Base-by-base conservation (phyloP, 2,329 filamentous ascomycete genomes). In the Microthyrium microscopicum region DNA sequence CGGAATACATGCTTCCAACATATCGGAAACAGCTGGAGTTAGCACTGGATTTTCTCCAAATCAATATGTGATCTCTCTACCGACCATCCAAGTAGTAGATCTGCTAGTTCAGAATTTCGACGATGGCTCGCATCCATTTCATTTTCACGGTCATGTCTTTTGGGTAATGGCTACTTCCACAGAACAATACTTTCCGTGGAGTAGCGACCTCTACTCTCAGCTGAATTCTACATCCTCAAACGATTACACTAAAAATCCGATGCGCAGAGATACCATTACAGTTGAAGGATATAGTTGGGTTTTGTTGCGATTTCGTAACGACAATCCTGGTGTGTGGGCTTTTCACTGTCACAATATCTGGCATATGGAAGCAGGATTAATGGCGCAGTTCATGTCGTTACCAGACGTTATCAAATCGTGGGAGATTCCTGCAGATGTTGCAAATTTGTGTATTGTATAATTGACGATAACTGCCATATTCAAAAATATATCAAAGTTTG, bases 391-490 rank as follows among this genome's bases (percentile, higher is more conserved):
- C n/a, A 42, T 70, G 19, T 62, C 60, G 5, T 52, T 61, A 20
- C 51, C 57, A 8, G 63, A 70, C 28, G 50, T 52, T 25, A 48
- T 73, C 40, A 48, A 44, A 19, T 45, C 36, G 6, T 61, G 54
- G 53, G 35, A 46, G 13, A 41, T 71, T 3, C 64, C 67, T 0
- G 51, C 53, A 15, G 58, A 57, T n/a, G n/a, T n/a, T n/a, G n/a
- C n/a, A n/a, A n/a, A n/a, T n/a, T n/a, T n/a, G n/a, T n/a, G n/a
- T n/a, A n/a, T n/a, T n/a, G n/a, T n/a, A n/a, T n/a, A n/a, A n/a
- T n/a, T n/a, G n/a, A n/a, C n/a, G n/a, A n/a, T n/a, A n/a, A n/a
- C n/a, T n/a, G n/a, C n/a, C n/a, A n/a, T n/a, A n/a, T n/a, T n/a
- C n/a, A n/a, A n/a, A n/a, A n/a, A n/a, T n/a, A n/a, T n/a, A n/a